These are phyloP conservation scores for Lentinula edodes DNA, from an alignment of 768 basidiomycete species.

Conservation along the genomic window DNA sequence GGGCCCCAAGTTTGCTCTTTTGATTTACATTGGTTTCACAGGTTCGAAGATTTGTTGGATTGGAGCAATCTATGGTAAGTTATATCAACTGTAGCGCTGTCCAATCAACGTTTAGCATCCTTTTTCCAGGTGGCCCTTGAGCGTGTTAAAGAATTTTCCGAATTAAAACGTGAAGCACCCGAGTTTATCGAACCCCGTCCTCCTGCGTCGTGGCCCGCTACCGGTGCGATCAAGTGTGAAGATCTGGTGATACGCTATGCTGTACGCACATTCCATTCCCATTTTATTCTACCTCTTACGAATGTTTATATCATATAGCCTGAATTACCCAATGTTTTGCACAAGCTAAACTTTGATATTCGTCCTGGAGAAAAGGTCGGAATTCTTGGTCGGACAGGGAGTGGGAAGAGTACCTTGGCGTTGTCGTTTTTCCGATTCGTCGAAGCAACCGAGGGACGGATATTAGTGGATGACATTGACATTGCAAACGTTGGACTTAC, in stretches of 20 bases:
- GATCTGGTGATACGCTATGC: conserved; percentile 75
- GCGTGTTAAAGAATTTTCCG: conserved; percentile 88
- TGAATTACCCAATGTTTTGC: conserved; percentile 82
- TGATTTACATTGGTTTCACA: conserved; percentile 9
- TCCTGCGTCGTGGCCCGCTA: conserved; percentile 69
- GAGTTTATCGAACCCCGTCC: conserved; percentile 89
- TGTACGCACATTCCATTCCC: conserved; percentile 32
- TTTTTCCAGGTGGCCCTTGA: conserved; percentile 66
- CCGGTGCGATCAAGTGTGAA: conserved; percentile 65
- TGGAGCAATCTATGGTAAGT: conserved; percentile 88
- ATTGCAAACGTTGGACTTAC: conserved; percentile 77
- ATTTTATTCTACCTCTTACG: not conserved
- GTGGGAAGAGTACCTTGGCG: conserved; percentile 78
- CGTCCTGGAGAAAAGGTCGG: conserved; percentile 75
- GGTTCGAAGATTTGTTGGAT: conserved; percentile 77
- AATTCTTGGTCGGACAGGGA: conserved; percentile 66
- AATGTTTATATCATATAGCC: conserved; percentile 46
- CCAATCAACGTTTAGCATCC: not conserved
- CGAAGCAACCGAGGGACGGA: conserved; percentile 74
- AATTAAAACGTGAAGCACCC: conserved; percentile 67
- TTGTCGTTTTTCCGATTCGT: conserved; percentile 88
- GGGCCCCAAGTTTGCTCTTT: not conserved
- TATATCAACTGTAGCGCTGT: not conserved
- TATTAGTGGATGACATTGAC: conserved; percentile 73
- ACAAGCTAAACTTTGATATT: conserved; percentile 70